Conservation (phyloP, 2,329 filamentous ascomycete species). For the Cadophora gregata region DNA sequence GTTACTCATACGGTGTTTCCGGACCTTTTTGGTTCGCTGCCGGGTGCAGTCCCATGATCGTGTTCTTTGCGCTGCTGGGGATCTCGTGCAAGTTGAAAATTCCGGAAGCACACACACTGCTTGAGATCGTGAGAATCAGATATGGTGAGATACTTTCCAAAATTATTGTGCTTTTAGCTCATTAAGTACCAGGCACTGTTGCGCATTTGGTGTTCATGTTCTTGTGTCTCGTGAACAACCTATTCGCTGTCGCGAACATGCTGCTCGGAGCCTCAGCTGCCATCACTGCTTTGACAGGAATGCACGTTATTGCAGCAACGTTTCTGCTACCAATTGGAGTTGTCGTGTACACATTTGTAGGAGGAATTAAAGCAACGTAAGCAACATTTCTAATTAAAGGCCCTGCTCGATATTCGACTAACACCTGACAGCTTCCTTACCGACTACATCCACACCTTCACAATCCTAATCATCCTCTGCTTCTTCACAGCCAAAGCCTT, state of each 20-base stretch:
- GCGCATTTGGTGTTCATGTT: conserved; percentile 50
- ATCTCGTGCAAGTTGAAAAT: conserved; percentile 56
- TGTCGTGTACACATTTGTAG: conserved; percentile 19
- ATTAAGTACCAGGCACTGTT: conserved; percentile 22
- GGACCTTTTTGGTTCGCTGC: conserved; percentile 64
- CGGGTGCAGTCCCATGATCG: conserved; percentile 55
- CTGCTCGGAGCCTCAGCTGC: conserved; percentile 53
- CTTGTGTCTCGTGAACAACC: conserved; percentile 50
- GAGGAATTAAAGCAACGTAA: conserved; percentile 20
- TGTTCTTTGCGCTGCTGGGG: conserved; percentile 55
- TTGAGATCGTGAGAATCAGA: conserved; percentile 55
- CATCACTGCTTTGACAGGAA: conserved; percentile 30
- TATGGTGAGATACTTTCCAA: conserved; percentile 47
- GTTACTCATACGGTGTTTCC: conserved; percentile 75
- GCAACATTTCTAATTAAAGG: neutral
- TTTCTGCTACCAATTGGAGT: conserved; percentile 31
- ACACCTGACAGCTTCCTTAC: conserved; percentile 46
- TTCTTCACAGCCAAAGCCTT: conserved; percentile 55
- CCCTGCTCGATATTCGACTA: neutral
- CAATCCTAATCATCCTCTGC: conserved; percentile 58
- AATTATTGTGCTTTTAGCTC: neutral
- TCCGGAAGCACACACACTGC: conserved; percentile 56
- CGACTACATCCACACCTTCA: conserved; percentile 60
- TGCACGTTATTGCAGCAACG: conserved; percentile 36
- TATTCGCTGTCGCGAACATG: conserved; percentile 53